Conservation (phyloP, 805 yeast genomes). For the Candida takata region DNA sequence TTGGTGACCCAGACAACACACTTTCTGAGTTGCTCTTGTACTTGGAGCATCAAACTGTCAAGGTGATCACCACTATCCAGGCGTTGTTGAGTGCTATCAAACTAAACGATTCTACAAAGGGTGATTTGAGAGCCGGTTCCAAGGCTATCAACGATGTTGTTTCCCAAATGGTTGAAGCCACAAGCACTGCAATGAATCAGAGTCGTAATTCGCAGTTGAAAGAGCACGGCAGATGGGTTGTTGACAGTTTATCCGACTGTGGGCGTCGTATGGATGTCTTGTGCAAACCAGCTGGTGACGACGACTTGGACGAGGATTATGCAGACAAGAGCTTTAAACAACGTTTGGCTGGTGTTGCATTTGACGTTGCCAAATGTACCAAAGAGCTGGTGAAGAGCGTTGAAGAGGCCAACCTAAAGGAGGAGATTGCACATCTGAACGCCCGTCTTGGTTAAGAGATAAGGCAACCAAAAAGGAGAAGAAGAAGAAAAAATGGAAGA, state of each 20-base stretch:
- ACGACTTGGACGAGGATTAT: conserved; percentile 45
- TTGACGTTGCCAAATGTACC: conserved; percentile 93
- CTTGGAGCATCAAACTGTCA: conserved; percentile 88
- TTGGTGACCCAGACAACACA: conserved; percentile 83
- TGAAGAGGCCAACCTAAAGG: conserved; percentile 86
- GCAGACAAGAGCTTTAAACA: conserved; percentile 90
- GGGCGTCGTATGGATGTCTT: conserved; percentile 72
- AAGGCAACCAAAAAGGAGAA: no score
- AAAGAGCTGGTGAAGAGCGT: conserved; percentile 94
- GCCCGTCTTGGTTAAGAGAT: conserved; percentile 34
- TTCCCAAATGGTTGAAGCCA: conserved; percentile 82
- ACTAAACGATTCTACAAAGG: conserved; percentile 68
- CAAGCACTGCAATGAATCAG: conserved; percentile 81
- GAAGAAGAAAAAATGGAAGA: no score
- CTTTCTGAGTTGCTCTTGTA: conserved; percentile 76
- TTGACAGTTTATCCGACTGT: conserved; percentile 80
- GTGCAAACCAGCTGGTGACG: conserved; percentile 37
- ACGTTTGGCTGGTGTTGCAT: conserved; percentile 90
- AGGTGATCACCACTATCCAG: conserved; percentile 86
- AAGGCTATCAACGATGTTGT: conserved; percentile 73
- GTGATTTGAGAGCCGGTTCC: conserved; percentile 65
- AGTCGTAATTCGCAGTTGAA: conserved; percentile 77
- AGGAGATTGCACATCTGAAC: conserved; percentile 77
- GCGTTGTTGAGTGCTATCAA: conserved; percentile 70
- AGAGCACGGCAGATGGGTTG: conserved; percentile 90